Conservation (phyloP, 1,284 basidiomycete genomes). For the Apiotrichum gamsii region DNA sequence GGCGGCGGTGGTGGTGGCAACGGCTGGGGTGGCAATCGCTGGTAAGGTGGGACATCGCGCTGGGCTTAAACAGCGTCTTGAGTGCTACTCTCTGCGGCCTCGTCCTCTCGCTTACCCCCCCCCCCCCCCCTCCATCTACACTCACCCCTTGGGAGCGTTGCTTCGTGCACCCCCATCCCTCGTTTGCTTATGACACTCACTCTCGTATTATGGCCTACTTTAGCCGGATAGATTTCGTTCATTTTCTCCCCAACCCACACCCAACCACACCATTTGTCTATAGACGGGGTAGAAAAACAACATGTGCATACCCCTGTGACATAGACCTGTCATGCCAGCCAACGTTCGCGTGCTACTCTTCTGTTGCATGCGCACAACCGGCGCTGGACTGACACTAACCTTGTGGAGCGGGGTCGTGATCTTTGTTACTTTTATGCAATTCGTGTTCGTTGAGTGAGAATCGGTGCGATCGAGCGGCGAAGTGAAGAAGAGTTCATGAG, state of each 20-base stretch:
- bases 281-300: slow-evolving; percentile 2
- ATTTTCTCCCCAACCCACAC: slow-evolving; percentile 7
- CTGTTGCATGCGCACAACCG: not conserved
- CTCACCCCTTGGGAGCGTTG: not conserved
- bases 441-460: too few relatives aligned
- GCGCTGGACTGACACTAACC: slow-evolving; percentile 5
- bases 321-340: slow-evolving; percentile 6
- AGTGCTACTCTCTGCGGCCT: too few relatives aligned
- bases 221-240: slow-evolving; percentile 12
- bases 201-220: not conserved
- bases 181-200: slow-evolving; percentile 9
- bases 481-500: too few relatives aligned
- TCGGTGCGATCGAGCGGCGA: too few relatives aligned
- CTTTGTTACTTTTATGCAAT: too few relatives aligned
- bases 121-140: slow-evolving; percentile 1
- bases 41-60: too few relatives aligned
- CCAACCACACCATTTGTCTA: slow-evolving; percentile 13
- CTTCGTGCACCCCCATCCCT: slow-evolving; percentile 3
- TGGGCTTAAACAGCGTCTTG: too few relatives aligned
- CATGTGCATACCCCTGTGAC: slow-evolving; percentile 1
- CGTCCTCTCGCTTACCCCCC: not conserved
- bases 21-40: slow-evolving; percentile 34
- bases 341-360: slow-evolving; percentile 1
- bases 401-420: too few relatives aligned
- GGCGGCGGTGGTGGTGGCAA: slow-evolving; percentile 37